phyloP scores from a whole-genome alignment of 31 red algal genomes.

The Endocladia muricata region DNA sequence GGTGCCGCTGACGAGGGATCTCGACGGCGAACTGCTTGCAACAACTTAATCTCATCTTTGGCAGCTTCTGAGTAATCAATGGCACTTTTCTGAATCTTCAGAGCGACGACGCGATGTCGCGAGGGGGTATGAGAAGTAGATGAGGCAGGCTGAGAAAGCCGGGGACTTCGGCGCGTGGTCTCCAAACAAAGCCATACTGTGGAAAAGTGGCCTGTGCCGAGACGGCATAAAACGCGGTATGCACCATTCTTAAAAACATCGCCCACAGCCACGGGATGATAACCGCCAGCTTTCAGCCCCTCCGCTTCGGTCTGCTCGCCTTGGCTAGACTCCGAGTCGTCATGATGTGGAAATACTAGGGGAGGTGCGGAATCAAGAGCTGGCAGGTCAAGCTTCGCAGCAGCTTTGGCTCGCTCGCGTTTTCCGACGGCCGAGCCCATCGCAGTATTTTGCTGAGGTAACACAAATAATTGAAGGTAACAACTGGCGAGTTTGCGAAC shows the following conservation, averaged over 20 bases:
- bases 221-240: conserved; percentile 74
- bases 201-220: conserved; percentile 96
- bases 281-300: conserved; percentile 72
- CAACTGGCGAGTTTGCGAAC: too few species aligned
- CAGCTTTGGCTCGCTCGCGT: background rate
- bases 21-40: conserved; percentile 43
- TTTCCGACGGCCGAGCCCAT: background rate
- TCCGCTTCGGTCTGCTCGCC: conserved; percentile 67
- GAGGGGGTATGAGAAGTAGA: background rate
- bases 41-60: conserved; percentile 87
- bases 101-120: conserved; percentile 61
- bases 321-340: conserved; percentile 57
- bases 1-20: conserved; percentile 33
- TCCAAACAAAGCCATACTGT: conserved; percentile 95
- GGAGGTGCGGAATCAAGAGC: background rate
- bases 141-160: background rate
- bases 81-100: conserved; percentile 95
- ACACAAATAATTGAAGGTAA: too few species aligned
- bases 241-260: conserved; percentile 86
- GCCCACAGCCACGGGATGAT: conserved; percentile 80
- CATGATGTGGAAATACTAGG: conserved; percentile 44
- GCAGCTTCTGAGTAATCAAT: conserved; percentile 91
- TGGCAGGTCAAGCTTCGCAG: background rate
- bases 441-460: too few species aligned
- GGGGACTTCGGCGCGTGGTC: conserved; percentile 7